phyloP scores from a whole-genome alignment of 208 protist species.

The Leishmania gerbilli region DNA sequence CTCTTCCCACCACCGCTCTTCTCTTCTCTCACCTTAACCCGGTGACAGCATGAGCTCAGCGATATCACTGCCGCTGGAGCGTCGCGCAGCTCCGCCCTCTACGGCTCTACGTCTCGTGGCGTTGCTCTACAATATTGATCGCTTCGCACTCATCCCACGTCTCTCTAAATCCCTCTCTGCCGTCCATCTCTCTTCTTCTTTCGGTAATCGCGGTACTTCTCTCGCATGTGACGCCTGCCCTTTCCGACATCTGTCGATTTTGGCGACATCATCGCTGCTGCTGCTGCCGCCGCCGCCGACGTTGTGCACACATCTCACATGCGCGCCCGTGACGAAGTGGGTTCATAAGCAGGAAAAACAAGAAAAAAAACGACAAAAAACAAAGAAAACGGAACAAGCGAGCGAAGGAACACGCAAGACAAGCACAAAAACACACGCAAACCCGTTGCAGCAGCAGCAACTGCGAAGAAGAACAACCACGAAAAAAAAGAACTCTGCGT shows the following conservation, averaged over 20 bases:
- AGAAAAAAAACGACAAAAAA: neutral
- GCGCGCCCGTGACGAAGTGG: neutral
- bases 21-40: neutral
- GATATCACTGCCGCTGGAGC: neutral
- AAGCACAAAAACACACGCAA: neutral
- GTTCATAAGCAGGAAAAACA: neutral
- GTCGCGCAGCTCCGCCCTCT: neutral
- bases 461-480: neutral
- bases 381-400: neutral
- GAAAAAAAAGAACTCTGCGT: neutral
- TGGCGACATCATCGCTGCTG: neutral
- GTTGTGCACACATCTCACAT: neutral
- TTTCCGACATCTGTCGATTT: neutral
- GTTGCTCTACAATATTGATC: neutral
- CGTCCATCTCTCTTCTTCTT: neutral
- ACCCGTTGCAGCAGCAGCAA: neutral
- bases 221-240: neutral
- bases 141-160: neutral
- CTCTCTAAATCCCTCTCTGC: neutral
- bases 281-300: neutral
- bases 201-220: neutral
- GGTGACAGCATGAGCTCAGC: neutral
- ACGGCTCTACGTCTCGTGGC: neutral
- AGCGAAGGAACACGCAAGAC: neutral
- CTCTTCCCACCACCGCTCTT: neutral